These are phyloP conservation scores for Pedinophyceae sp. DNA, from an alignment of 139 green algal genomes.

Conservation along the genomic window DNA sequence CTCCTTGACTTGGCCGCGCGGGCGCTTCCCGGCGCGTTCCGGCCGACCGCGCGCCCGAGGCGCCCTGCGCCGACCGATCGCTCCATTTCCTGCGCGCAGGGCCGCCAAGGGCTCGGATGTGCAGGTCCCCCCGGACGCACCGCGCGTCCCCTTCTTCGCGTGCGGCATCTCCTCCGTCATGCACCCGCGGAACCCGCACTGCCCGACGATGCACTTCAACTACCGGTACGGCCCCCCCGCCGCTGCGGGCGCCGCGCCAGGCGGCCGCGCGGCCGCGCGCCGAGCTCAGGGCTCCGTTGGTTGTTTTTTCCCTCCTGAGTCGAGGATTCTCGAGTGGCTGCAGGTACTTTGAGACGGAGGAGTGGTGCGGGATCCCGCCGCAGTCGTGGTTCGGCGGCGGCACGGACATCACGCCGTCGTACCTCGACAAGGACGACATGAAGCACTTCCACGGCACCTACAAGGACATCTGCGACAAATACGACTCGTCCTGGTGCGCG, in stretches of 20 bases:
- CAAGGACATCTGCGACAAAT: constrained; percentile 82
- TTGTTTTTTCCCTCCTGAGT: too few species aligned
- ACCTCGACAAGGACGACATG: constrained; percentile 87
- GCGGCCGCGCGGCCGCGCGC: too few species aligned
- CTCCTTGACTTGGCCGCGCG: too few species aligned
- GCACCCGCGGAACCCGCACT: constrained; percentile 91
- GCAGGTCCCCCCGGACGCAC: constrained; percentile 8
- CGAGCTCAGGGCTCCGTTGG: too few species aligned
- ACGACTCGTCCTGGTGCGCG: constrained; percentile 85
- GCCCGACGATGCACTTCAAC: constrained; percentile 99
- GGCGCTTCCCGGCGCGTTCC: too few species aligned
- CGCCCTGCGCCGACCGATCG: too few species aligned
- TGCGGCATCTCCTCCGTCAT: constrained; percentile 92
- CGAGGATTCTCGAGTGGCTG: too few species aligned
- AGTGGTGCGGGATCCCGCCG: constrained; percentile 72
- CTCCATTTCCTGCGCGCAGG: too few species aligned
- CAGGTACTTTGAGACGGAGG: constrained; percentile 95
- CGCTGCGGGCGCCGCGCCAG: too few species aligned
- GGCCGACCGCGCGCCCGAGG: too few species aligned
- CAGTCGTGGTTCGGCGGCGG: constrained; percentile 99
- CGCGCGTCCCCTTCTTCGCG: constrained; percentile 93
- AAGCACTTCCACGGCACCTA: constrained; percentile 92
- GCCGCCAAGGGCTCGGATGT: constrained; percentile 50
- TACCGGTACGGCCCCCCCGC: constrained; percentile 74
- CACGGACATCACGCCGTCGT: constrained; percentile 94